Conservation (phyloP, 176 grass and related monocot genomes). For the Urochloa ruziziensis region DNA sequence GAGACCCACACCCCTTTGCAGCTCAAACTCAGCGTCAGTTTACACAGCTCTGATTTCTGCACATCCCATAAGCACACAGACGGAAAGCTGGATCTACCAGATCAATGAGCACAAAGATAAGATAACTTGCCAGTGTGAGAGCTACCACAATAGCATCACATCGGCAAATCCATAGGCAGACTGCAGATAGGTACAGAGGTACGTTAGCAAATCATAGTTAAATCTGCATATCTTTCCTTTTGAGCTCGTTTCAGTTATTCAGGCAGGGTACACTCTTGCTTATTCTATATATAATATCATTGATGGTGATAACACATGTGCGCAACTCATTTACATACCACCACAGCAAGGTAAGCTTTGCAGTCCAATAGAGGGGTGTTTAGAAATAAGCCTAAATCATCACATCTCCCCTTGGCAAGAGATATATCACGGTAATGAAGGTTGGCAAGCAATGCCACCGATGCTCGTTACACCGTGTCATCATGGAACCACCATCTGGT, state of each 20-base stretch:
- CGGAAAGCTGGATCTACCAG: neutral
- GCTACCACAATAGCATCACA: neutral
- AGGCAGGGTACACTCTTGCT: constrained; percentile 27
- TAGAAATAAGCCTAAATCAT: constrained; percentile 55
- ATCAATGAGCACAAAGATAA: neutral
- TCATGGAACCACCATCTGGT: constrained; percentile 98
- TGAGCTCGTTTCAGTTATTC: neutral
- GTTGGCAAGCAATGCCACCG: neutral
- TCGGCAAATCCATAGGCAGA: neutral
- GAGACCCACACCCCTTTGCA: neutral
- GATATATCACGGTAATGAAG: constrained; percentile 23
- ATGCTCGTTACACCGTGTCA: constrained; percentile 56
- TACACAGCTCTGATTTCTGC: neutral
- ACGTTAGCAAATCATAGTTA: constrained; percentile 5
- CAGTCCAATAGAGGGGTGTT: constrained; percentile 36
- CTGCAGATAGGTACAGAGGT: neutral
- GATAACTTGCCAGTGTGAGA: neutral
- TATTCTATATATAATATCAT: constrained; percentile 51
- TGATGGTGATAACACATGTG: constrained; percentile 24
- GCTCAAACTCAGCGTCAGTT: neutral
- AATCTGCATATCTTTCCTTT: constrained; percentile 32
- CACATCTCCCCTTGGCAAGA: constrained; percentile 39
- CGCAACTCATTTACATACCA: constrained; percentile 48
- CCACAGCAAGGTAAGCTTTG: constrained; percentile 28
- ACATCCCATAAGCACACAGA: neutral